A percentile compares a stretch with the other conserved stretches of the same genome.
These are phyloP conservation scores for Excoecaria cochinchinensis DNA, from an alignment of 345 rosid genomes.

Conservation along the genomic window DNA sequence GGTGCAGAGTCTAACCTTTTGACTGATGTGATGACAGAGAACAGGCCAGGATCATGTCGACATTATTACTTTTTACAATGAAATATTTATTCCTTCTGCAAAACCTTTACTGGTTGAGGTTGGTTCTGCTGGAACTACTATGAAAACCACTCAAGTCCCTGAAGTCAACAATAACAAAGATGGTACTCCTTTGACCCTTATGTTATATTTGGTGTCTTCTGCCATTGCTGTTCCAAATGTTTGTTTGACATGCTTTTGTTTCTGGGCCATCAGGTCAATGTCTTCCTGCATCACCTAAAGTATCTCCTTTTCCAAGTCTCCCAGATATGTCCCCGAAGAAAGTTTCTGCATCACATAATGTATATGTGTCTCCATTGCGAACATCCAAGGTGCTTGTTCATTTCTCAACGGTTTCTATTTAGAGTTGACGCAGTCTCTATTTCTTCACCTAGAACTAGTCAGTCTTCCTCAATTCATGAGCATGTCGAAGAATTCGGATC, in stretches of 20 bases:
- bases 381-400: conserved; percentile 72
- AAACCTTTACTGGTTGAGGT: conserved; percentile 86
- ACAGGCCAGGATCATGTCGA: conserved; percentile 84
- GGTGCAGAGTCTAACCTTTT: conserved; percentile 26
- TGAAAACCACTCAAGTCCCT: conserved; percentile 39
- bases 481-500: background rate
- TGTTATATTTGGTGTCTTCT: background rate
- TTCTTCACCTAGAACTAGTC: background rate
- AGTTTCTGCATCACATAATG: conserved; percentile 83
- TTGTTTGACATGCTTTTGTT: conserved; percentile 16
- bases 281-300: conserved; percentile 88
- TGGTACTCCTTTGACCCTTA: conserved; percentile 38
- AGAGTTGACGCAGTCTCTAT: background rate
- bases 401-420: background rate
- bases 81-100: conserved; percentile 72
- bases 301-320: conserved; percentile 74
- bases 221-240: conserved; percentile 7
- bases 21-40: conserved; percentile 52
- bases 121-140: conserved; percentile 54
- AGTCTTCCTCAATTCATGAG: background rate
- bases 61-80: conserved; percentile 89
- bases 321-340: conserved; percentile 99
- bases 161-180: conserved; percentile 56
- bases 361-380: conserved; percentile 92
- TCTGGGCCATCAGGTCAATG: conserved; percentile 54